Evolutionary conservation across 495 filamentous ascomycete species (phyloP).

Genomic region (Trichoderma erinaceum): DNA sequence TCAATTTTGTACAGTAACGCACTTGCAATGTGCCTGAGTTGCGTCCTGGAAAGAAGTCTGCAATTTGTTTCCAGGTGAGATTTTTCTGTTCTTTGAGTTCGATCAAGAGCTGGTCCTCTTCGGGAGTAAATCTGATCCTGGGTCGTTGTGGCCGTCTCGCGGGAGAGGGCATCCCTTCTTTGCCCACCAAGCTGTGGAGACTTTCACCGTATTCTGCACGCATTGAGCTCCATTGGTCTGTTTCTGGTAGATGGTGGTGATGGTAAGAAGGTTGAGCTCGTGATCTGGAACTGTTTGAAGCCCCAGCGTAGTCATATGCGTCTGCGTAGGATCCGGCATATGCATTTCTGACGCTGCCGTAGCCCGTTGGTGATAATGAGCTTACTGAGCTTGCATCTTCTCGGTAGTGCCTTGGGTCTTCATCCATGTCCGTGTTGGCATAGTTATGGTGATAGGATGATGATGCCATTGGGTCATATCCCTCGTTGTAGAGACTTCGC

Average conservation of each 20-base stretch:
- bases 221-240: constrained; percentile 51
- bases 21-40: constrained; percentile 86
- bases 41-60: constrained; percentile 85
- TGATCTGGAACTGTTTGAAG: not conserved
- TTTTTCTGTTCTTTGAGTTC: constrained; percentile 89
- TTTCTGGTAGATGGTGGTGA: constrained; percentile 65
- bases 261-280: constrained; percentile 50
- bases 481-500: not conserved
- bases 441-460: not conserved
- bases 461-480: not conserved
- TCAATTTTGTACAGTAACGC: constrained; percentile 88
- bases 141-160: constrained; percentile 71
- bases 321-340: constrained; percentile 14
- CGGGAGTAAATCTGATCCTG: constrained; percentile 83
- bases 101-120: constrained; percentile 77
- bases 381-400: not conserved
- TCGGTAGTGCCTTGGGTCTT: not conserved
- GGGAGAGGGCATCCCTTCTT: constrained; percentile 74
- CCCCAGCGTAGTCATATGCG: constrained; percentile 17
- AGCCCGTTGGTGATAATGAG: not conserved
- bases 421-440: not conserved
- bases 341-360: not conserved
- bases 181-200: constrained; percentile 68
- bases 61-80: constrained; percentile 93
- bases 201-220: constrained; percentile 43